Evolutionary conservation across 2,329 filamentous ascomycete genomes (phyloP).

Genomic region (Sporothrix luriei): DNA sequence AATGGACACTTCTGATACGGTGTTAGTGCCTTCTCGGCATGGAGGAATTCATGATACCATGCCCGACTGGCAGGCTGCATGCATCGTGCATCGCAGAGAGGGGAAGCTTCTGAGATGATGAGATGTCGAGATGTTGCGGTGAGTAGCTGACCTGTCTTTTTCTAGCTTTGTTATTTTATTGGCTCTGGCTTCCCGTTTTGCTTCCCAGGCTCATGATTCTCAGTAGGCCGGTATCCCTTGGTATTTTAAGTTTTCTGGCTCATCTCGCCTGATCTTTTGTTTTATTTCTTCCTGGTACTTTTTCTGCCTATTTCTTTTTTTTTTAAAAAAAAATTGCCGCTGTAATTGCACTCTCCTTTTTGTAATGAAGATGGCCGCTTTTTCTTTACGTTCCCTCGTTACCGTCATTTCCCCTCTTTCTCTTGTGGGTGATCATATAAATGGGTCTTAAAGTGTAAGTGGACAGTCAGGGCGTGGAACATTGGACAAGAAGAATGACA

Average conservation of each 20-base stretch:
- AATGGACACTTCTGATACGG: conserved; percentile 19
- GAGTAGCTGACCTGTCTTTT: background rate
- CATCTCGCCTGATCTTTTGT: background rate
- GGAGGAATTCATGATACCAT: conserved; percentile 20
- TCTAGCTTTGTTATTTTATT: background rate
- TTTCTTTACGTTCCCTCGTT: too few relatives aligned
- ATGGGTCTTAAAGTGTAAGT: too few relatives aligned
- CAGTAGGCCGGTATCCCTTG: background rate
- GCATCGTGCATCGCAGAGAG: background rate
- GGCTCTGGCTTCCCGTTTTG: background rate
- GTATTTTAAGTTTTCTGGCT: background rate
- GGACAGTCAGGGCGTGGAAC: background rate
- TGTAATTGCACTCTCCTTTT: too few relatives aligned
- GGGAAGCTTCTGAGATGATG: background rate
- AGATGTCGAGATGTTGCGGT: conserved; percentile 10
- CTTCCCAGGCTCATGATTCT: background rate
- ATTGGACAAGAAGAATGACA: background rate
- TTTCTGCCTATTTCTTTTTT: too few relatives aligned
- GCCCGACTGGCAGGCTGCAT: conserved; percentile 10
- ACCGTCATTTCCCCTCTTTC: background rate
- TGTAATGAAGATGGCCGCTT: too few relatives aligned
- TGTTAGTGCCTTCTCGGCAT: background rate
- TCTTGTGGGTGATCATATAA: too few relatives aligned
- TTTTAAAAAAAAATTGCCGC: too few relatives aligned
- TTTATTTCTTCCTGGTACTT: too few relatives aligned